Percentiles rank a stretch among this genome's conserved stretches.
Evolutionary conservation across 108 stramenopile genomes (phyloP).

Genomic region (Cylindrotheca fusiformis): DNA sequence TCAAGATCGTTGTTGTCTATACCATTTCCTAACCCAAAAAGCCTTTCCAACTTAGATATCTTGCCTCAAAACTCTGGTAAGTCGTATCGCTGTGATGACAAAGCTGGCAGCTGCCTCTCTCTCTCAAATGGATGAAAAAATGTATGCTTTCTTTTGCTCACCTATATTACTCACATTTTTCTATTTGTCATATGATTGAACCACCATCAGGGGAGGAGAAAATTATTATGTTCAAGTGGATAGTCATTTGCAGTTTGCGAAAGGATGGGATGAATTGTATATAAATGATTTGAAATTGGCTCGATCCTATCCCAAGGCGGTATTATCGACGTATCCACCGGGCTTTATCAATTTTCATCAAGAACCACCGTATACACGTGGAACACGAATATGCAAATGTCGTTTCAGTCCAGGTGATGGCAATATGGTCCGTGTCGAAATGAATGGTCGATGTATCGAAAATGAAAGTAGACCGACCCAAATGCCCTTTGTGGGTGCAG

Average conservation of each 20-base stretch:
- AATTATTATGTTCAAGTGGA: conserved; percentile 85
- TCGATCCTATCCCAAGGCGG: conserved; percentile 53
- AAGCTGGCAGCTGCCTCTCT: too few species aligned
- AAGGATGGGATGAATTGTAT: conserved; percentile 69
- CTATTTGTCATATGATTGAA: conserved; percentile 86
- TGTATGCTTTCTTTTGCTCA: too few species aligned
- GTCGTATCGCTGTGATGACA: too few species aligned
- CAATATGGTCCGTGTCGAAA: conserved; percentile 56
- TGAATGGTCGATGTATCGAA: conserved; percentile 65
- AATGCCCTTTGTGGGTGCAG: conserved; percentile 81
- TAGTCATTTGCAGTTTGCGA: conserved; percentile 72
- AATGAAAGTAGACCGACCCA: conserved; percentile 44
- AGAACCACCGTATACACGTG: conserved; percentile 10
- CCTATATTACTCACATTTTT: too few species aligned
- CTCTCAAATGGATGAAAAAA: too few species aligned
- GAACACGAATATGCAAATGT: conserved; percentile 30
- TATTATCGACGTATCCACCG: conserved; percentile 78
- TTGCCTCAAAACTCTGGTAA: conserved; percentile 70
- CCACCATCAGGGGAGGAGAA: conserved; percentile 81
- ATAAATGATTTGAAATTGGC: conserved; percentile 52
- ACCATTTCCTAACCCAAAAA: background rate
- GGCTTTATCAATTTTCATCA: conserved; percentile 33
- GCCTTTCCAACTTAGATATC: conserved; percentile 44
- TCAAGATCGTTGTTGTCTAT: background rate
- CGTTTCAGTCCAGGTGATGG: conserved; percentile 81